phyloP scores from a whole-genome alignment of 2,329 filamentous ascomycete species.

The Microdochium trichocladiopsis region DNA sequence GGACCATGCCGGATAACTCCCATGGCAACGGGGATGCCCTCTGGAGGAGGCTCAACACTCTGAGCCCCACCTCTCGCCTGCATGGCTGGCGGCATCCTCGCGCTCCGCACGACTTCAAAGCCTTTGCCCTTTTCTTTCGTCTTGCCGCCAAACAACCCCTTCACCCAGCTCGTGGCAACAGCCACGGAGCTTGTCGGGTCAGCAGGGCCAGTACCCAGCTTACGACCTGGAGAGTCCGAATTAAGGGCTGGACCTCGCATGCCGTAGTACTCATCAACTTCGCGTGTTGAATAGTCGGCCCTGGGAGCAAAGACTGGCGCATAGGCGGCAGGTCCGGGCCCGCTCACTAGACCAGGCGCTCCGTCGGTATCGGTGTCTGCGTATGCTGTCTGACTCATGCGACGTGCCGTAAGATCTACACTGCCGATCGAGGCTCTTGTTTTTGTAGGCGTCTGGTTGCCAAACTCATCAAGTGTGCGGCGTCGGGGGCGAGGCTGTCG shows the following conservation, averaged over 20 bases:
- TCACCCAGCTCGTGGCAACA: constrained; percentile 85
- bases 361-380: constrained; percentile 33
- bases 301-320: constrained; percentile 42
- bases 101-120: constrained; percentile 91
- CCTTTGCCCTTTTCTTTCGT: constrained; percentile 93
- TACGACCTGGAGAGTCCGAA: constrained; percentile 72
- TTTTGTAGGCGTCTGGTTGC: constrained; percentile 6
- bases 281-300: constrained; percentile 85
- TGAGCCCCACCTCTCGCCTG: constrained; percentile 46
- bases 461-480: constrained; percentile 47
- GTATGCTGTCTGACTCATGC: constrained; percentile 26
- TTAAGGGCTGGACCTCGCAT: constrained; percentile 83
- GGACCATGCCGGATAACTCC: constrained; percentile 51
- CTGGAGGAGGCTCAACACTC: constrained; percentile 59
- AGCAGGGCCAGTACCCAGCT: constrained; percentile 86
- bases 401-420: constrained; percentile 28
- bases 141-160: constrained; percentile 71
- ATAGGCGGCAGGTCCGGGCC: constrained; percentile 26
- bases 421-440: constrained; percentile 27
- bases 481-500: constrained; percentile 70
- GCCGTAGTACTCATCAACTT: constrained; percentile 96
- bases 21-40: constrained; percentile 60
- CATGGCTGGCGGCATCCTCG: constrained; percentile 76
- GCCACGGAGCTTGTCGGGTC: constrained; percentile 90
- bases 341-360: constrained; percentile 17